These are phyloP conservation scores for Globisporangium orthogonon DNA, from an alignment of 352 stramenopile genomes.

Conservation along the genomic window DNA sequence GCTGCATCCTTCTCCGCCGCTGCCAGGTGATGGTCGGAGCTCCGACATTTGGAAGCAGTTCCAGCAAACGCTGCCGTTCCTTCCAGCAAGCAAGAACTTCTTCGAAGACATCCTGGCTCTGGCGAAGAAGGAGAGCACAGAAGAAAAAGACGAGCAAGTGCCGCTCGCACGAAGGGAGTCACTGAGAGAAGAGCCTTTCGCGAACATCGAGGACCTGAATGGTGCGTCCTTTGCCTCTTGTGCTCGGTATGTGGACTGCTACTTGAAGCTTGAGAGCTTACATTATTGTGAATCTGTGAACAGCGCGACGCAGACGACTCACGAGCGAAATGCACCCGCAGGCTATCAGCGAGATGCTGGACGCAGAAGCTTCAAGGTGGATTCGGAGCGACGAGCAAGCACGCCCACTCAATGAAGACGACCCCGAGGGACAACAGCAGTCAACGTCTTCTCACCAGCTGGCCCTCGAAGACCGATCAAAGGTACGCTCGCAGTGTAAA, in stretches of 20 bases:
- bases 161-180: slow-evolving; percentile 1
- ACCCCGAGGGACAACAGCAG: neutral
- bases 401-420: neutral
- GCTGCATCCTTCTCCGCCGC: slow-evolving; percentile 45
- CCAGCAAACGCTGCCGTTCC: slow-evolving; percentile 67
- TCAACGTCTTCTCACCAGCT: neutral
- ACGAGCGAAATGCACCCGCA: slow-evolving; percentile 80
- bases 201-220: slow-evolving; percentile 5
- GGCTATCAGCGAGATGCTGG: slow-evolving; percentile 53
- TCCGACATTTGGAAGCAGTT: slow-evolving; percentile 72
- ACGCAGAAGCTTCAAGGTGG: slow-evolving; percentile 66
- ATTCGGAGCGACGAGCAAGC: slow-evolving; percentile 42
- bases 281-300: neutral
- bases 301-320: slow-evolving; percentile 35
- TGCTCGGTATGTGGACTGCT: neutral
- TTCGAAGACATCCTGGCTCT: slow-evolving; percentile 69
- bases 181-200: slow-evolving; percentile 3
- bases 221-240: neutral
- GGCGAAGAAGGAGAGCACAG: slow-evolving; percentile 7
- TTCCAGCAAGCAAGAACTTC: slow-evolving; percentile 76
- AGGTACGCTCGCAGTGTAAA: slow-evolving; percentile 12
- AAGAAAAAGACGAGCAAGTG: neutral
- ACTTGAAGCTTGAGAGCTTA: neutral
- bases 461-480: slow-evolving; percentile 22
- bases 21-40: slow-evolving; percentile 38